These are phyloP conservation scores for Periconia sp. DNA, from an alignment of 2,329 filamentous ascomycete species.

Conservation along the genomic window DNA sequence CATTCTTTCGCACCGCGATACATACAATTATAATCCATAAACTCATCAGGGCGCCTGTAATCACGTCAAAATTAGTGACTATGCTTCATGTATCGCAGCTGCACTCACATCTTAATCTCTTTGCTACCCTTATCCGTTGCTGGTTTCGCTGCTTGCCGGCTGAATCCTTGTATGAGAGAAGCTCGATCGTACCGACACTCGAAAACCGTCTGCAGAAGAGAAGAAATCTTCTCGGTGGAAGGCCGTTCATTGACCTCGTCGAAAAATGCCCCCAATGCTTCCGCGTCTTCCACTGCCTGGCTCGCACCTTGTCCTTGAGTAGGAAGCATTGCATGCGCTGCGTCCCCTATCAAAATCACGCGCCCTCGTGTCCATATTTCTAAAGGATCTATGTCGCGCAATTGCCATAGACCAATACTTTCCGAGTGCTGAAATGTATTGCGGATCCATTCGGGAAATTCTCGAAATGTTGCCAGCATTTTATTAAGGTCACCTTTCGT, in stretches of 20 bases:
- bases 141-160: slow-evolving; percentile 46
- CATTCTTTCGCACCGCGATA: slow-evolving; percentile 43
- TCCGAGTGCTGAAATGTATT: slow-evolving; percentile 33
- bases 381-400: slow-evolving; percentile 49
- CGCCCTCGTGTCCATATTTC: slow-evolving; percentile 28
- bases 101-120: slow-evolving; percentile 32
- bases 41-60: slow-evolving; percentile 40
- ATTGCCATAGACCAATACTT: slow-evolving; percentile 49
- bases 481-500: slow-evolving; percentile 39
- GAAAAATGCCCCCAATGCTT: slow-evolving; percentile 43
- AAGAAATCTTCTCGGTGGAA: slow-evolving; percentile 19
- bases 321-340: slow-evolving; percentile 64
- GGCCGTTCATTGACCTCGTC: slow-evolving; percentile 11
- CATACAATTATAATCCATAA: slow-evolving; percentile 46
- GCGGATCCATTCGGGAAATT: slow-evolving; percentile 47
- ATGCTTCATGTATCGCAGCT: neutral
- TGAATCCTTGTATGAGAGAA: slow-evolving; percentile 46
- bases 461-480: slow-evolving; percentile 45
- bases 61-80: too few species aligned
- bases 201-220: slow-evolving; percentile 12
- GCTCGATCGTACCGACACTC: slow-evolving; percentile 37
- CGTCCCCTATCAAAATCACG: slow-evolving; percentile 59
- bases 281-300: slow-evolving; percentile 59
- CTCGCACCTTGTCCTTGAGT: slow-evolving; percentile 62
- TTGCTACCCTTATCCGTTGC: slow-evolving; percentile 37